These are phyloP conservation scores for Arabidopsis suecica DNA, from an alignment of 345 rosid genomes.

Conservation along the genomic window DNA sequence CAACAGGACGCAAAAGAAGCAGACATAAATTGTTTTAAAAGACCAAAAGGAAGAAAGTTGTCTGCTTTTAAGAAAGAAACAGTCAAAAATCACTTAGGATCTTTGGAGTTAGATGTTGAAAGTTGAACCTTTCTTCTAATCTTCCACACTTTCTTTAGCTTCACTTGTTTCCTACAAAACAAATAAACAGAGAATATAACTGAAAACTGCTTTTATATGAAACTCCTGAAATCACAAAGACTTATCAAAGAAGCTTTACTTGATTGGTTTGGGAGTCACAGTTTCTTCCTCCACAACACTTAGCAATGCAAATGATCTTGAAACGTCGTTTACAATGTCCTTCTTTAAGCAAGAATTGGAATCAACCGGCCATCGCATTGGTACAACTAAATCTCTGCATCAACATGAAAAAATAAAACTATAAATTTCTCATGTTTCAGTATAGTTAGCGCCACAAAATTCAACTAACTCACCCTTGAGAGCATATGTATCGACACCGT, in stretches of 20 bases:
- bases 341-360: conserved; percentile 11
- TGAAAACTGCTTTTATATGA: not conserved
- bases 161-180: conserved; percentile 30
- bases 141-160: conserved; percentile 5
- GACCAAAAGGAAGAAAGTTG: not conserved
- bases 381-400: conserved; percentile 41
- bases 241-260: conserved; percentile 21
- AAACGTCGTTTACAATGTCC: conserved; percentile 6
- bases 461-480: conserved; percentile 37
- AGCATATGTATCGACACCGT: conserved; percentile 33
- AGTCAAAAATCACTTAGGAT: not conserved
- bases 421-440: not conserved
- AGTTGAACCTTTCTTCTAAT: conserved; percentile 19
- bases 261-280: conserved; percentile 25
- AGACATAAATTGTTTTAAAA: not conserved
- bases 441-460: not conserved
- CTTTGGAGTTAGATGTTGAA: conserved; percentile 20
- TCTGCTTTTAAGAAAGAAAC: not conserved
- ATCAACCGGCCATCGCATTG: conserved; percentile 41
- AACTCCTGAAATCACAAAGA: not conserved
- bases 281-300: conserved; percentile 29
- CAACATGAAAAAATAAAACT: not conserved
- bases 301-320: conserved; percentile 34
- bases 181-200: not conserved
- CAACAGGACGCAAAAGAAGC: not conserved